Evolutionary conservation across 768 basidiomycete genomes (phyloP).

Genomic region (Trametes cingulata): DNA sequence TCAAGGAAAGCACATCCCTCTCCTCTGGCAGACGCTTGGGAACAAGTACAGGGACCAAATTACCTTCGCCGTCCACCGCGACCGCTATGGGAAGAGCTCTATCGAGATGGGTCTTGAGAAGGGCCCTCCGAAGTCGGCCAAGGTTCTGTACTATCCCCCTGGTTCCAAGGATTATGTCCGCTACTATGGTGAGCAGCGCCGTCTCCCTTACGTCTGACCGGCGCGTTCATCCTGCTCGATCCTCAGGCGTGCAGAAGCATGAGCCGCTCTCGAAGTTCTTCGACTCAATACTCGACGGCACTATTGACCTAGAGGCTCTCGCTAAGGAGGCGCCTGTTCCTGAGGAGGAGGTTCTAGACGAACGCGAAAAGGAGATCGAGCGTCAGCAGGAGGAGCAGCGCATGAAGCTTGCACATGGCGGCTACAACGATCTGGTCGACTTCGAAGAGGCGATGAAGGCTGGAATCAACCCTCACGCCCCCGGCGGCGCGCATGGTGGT

Average conservation of each 20-base stretch:
- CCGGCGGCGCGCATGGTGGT: not conserved
- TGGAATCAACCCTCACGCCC: conserved; percentile 33
- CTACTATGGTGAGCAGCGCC: conserved; percentile 60
- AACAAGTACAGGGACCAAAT: conserved; percentile 70
- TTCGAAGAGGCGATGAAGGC: conserved; percentile 50
- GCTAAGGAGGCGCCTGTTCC: conserved; percentile 37
- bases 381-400: conserved; percentile 54
- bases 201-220: not conserved
- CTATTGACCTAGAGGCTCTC: conserved; percentile 51
- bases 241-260: conserved; percentile 66
- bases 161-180: conserved; percentile 56
- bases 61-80: conserved; percentile 62
- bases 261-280: conserved; percentile 76
- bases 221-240: not conserved
- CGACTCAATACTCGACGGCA: conserved; percentile 68
- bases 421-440: conserved; percentile 50
- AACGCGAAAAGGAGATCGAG: conserved; percentile 49
- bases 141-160: conserved; percentile 70
- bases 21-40: conserved; percentile 78
- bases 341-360: conserved; percentile 43
- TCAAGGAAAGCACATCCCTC: conserved; percentile 72
- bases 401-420: conserved; percentile 52
- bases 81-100: conserved; percentile 63
- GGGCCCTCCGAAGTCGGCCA: conserved; percentile 52
- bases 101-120: conserved; percentile 59